Evolutionary conservation across 345 rosid genomes (phyloP).

Genomic region (Gossypioides kirkii): DNA sequence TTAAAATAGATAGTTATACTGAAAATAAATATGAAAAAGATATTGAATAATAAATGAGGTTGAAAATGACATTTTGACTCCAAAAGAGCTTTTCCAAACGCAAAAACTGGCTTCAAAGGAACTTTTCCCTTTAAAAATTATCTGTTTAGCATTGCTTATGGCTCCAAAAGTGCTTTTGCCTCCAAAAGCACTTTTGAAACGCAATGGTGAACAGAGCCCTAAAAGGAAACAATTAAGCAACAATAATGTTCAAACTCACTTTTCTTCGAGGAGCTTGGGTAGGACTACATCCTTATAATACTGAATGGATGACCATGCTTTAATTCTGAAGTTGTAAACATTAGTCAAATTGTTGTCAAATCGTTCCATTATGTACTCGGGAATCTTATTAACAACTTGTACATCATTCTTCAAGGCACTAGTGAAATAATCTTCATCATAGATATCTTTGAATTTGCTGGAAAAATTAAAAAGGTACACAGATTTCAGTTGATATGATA

Average conservation of each 20-base stretch:
- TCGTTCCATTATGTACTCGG: slow-evolving; percentile 91
- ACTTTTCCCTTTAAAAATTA: too few species aligned
- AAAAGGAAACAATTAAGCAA: not conserved
- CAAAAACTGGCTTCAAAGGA: too few species aligned
- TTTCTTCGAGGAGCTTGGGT: slow-evolving; percentile 89
- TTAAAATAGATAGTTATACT: too few species aligned
- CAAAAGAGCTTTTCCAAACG: too few species aligned
- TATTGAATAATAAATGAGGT: too few species aligned
- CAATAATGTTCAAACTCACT: slow-evolving; percentile 50
- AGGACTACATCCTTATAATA: slow-evolving; percentile 83
- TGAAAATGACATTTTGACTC: too few species aligned
- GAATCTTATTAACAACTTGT: slow-evolving; percentile 75
- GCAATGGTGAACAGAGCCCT: too few species aligned
- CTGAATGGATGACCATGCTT: slow-evolving; percentile 94
- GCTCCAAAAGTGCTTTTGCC: too few species aligned
- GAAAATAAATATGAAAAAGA: too few species aligned
- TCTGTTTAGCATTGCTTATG: too few species aligned
- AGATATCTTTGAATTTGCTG: slow-evolving; percentile 90
- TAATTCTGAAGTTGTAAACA: slow-evolving; percentile 94
- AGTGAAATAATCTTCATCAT: slow-evolving; percentile 80
- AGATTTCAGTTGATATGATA: not conserved
- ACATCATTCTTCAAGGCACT: slow-evolving; percentile 74
- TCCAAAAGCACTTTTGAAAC: too few species aligned
- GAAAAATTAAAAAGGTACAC: slow-evolving; percentile 16
- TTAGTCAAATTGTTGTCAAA: slow-evolving; percentile 83